Evolutionary conservation across 2,329 filamentous ascomycete species (phyloP), one percentile per base, ranked within the genome.

Genomic region (Cytospora chrysosperma): DNA sequence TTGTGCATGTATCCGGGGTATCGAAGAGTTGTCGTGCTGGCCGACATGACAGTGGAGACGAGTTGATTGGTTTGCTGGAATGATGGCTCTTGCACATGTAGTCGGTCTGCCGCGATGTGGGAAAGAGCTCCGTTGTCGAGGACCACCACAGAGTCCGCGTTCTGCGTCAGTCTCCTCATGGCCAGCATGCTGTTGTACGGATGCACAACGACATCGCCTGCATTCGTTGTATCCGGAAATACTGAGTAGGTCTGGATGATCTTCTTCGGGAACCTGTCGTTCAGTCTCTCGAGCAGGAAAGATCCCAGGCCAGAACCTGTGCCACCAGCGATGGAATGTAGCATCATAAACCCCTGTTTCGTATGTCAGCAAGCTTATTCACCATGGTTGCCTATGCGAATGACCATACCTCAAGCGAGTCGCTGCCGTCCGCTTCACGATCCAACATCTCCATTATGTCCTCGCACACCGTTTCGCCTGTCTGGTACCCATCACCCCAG

Each of bases 1-100:
- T 99, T 99, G 82, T 99, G 95, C 95, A 99, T 99, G 79, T 99
- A 99, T 47, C 95, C 95, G 1, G 95, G 95, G 75, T 99, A 99
- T 73, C 95, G 87, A 57, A 99, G 86, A 2, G 96, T 97, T 12
- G 94, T 98, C 4, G 95, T 99, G 73, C 92, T 96, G 47, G 95
- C 95, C 40, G 93, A 97, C 95, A 99, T 99, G 75, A 99, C 96
- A 1, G 96, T 99, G 9, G 93, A 95, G 4, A 95, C 94, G 40
- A 99, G 83, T 76, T 98, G 95, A 75, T 99, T 99, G 1, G 95
- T 99, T 76, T 99, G 96, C 70, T 96, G 90, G 75, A 97, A 97
- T 0, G 93, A 97, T 0, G 95, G 93, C 73, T 96, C 91, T 76
- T 97, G 93, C 12, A 98, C 92, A 73, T 99, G 95, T 37, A 99